These are phyloP conservation scores for Nepenthes mirabilis DNA, from an alignment of 148 eudicot genomes.

Conservation along the genomic window DNA sequence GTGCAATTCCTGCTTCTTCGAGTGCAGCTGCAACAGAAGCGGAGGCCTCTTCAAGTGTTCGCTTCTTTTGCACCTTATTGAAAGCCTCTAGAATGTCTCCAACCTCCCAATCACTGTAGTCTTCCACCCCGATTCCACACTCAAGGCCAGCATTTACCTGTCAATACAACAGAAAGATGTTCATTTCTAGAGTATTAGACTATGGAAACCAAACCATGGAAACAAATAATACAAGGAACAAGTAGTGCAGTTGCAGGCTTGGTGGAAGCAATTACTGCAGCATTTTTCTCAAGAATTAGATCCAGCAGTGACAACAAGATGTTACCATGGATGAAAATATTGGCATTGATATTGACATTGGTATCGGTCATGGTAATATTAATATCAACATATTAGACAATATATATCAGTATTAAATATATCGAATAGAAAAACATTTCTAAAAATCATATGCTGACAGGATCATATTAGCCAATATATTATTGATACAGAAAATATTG, in stretches of 20 bases:
- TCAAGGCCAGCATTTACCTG: slow-evolving; percentile 90
- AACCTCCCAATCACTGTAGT: slow-evolving; percentile 57
- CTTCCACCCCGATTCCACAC: slow-evolving; percentile 73
- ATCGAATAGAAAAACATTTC: no score
- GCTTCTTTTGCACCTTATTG: slow-evolving; percentile 51
- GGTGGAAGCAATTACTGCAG: no score
- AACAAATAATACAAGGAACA: neutral
- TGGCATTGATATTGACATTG: no score
- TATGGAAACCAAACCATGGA: neutral
- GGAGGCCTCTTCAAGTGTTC: slow-evolving; percentile 95
- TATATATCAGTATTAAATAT: no score
- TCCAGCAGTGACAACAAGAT: no score
- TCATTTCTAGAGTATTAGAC: neutral
- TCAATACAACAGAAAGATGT: slow-evolving; percentile 2
- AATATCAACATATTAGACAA: no score
- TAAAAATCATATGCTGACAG: no score
- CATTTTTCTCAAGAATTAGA: no score
- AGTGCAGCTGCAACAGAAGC: slow-evolving; percentile 77
- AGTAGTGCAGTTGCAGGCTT: neutral
- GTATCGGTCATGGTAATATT: no score
- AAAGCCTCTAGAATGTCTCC: slow-evolving; percentile 76
- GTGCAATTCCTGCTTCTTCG: slow-evolving; percentile 39
- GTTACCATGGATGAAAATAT: no score
- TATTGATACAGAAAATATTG: no score
- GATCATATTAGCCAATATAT: no score